A percentile compares a stretch with the other conserved stretches of the same genome.
phyloP scores from a whole-genome alignment of 208 protist species.

The Leishmania tarentolae region DNA sequence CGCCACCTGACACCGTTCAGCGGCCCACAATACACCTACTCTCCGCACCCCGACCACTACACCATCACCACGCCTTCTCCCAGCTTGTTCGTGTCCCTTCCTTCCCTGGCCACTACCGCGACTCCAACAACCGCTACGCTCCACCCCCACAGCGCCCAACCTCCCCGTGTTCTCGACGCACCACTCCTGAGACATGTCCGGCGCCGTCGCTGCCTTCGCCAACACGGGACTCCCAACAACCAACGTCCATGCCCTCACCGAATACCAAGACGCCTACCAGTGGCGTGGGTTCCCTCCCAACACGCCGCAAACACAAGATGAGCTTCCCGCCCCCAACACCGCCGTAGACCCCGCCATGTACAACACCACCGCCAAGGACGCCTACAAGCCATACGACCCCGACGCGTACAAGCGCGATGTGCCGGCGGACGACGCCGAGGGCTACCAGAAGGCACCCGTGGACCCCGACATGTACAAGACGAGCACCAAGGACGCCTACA shows the following conservation, averaged over 20 bases:
- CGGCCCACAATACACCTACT: background rate
- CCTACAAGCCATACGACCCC: constrained; percentile 24
- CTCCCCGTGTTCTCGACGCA: too few species aligned
- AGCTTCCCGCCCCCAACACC: constrained; percentile 11
- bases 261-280: constrained; percentile 43
- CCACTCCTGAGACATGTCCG: background rate
- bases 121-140: too few species aligned
- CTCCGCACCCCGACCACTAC: background rate
- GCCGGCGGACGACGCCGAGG: constrained; percentile 3
- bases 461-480: constrained; percentile 32
- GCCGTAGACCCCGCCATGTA: constrained; percentile 10
- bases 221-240: background rate
- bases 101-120: background rate
- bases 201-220: background rate
- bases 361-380: background rate
- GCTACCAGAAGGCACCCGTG: background rate
- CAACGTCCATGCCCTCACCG: background rate
- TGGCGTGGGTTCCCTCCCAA: constrained; percentile 34
- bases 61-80: too few species aligned
- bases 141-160: background rate
- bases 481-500: constrained; percentile 6
- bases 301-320: background rate
- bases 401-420: constrained; percentile 19
- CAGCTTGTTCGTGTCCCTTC: background rate
- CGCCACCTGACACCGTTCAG: background rate